Base-by-base conservation (phyloP, 2,329 filamentous ascomycete genomes). In the Colletotrichum sp. region DNA sequence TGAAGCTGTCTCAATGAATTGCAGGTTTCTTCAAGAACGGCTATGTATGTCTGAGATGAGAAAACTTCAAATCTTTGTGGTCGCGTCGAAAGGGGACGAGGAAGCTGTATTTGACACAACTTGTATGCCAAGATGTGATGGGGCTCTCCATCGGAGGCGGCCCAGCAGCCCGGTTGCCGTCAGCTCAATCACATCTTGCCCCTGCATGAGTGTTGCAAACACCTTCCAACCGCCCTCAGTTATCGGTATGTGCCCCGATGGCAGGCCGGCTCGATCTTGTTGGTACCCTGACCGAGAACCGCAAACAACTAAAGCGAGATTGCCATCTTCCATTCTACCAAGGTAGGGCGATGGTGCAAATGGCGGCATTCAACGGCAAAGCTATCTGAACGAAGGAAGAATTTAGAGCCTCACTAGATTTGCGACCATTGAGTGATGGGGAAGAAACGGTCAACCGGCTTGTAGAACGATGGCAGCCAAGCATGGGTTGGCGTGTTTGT, bases 1-100 rank as follows among this genome's bases (percentile, higher is more conserved):
- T 52, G 10, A 52, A 52, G 44, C 3, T 52, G 6, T 7, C 1
- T 1, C n/a, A 52, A 52, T 21, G 44, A 49, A 49, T 0, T 0
- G 6, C 16, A 44, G 8, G 16, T 52, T 12, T 52, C 44, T 21
- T 21, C n/a, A 52, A 52, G n/a, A 52, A 13, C n/a, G 44, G 12
- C n/a, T 21, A 21, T 3, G 16, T 6, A 12, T 49, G 44, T 2
- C n/a, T 52, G 0, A 52, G 44, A 1, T 52, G 6, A 3, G n/a
- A 52, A 52, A 1, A 21, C 4, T 52, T 0, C 44, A 52, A 21
- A 0, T 21, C 12, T 21, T 21, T 0, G n/a, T 12, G n/a, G 6
- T 21, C n/a, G n/a, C n/a, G 18, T 49, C 4, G 39, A 3, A 52
- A 52, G 44, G 10, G 44, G 44, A 52, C 12, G 44, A 21, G n/a